A percentile compares a stretch with the other conserved stretches of the same genome.
Conservation (phyloP, 148 eudicot genomes). For the Euryodendron excelsum region DNA sequence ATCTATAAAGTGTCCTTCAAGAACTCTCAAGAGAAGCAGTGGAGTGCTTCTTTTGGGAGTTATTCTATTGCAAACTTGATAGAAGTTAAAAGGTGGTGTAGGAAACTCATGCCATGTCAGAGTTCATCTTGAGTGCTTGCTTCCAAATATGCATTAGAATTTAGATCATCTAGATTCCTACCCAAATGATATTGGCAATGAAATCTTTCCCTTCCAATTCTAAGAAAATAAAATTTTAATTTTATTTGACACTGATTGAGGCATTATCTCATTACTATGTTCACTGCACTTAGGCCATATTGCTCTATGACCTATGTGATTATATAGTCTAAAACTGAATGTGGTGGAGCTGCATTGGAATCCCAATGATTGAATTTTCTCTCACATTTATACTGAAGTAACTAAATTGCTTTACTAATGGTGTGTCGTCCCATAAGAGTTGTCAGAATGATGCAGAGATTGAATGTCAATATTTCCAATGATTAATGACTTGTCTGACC, state of each 20-base stretch:
- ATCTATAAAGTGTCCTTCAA: background rate
- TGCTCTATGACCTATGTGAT: too few species aligned
- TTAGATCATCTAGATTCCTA: background rate
- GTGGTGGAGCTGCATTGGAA: background rate
- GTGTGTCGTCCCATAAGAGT: background rate
- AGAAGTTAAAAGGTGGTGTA: background rate
- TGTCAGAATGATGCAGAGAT: background rate
- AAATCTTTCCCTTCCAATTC: background rate
- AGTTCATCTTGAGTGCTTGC: background rate
- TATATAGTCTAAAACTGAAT: background rate
- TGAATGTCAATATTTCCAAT: background rate
- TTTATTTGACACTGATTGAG: too few species aligned
- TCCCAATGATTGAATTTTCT: background rate
- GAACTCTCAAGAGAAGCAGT: background rate
- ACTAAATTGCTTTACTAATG: background rate
- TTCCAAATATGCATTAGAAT: background rate
- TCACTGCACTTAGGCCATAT: too few species aligned
- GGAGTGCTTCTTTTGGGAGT: background rate
- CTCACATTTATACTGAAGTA: background rate
- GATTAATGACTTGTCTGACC: background rate
- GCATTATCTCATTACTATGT: too few species aligned
- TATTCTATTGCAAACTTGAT: background rate
- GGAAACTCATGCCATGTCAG: background rate
- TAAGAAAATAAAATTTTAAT: too few species aligned
- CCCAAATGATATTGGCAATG: background rate